phyloP scores from a whole-genome alignment of 208 protist species.

The Lotmaria passim region DNA sequence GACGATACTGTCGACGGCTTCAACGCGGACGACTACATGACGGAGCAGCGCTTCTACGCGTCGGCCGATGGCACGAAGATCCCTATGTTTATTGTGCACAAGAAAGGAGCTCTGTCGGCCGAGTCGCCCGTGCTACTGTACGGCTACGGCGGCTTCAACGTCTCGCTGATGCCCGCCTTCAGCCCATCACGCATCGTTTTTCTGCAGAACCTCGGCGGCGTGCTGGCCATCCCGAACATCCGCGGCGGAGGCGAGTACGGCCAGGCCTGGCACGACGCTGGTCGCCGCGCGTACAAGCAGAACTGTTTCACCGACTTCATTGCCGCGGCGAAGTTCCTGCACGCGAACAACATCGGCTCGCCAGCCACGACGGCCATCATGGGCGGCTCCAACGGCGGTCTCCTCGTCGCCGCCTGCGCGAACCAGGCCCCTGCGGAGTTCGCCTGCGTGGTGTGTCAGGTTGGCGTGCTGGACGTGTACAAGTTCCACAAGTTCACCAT shows the following conservation, averaged over 20 bases:
- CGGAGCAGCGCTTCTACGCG: constrained; percentile 91
- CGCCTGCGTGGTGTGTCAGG: constrained; percentile 84
- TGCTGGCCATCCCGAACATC: constrained; percentile 94
- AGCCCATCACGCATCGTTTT: constrained; percentile 78
- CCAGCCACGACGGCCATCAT: constrained; percentile 89
- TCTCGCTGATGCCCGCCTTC: constrained; percentile 88
- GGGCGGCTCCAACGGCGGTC: constrained; percentile 95
- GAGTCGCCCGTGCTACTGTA: constrained; percentile 88
- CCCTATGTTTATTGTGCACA: constrained; percentile 94
- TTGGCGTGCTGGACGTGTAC: constrained; percentile 95
- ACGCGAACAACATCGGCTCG: constrained; percentile 74
- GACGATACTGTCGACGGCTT: constrained; percentile 81
- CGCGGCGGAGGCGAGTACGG: constrained; percentile 96
- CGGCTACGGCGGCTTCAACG: constrained; percentile 96
- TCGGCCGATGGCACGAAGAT: constrained; percentile 92
- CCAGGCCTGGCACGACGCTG: constrained; percentile 93
- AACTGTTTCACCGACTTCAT: constrained; percentile 94
- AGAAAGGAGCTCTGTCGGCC: constrained; percentile 69
- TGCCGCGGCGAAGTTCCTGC: constrained; percentile 74
- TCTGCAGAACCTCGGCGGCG: constrained; percentile 78
- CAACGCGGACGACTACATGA: constrained; percentile 69
- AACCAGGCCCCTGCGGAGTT: constrained; percentile 93
- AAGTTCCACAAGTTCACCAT: constrained; percentile 97
- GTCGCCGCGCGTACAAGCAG: constrained; percentile 78
- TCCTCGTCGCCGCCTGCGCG: constrained; percentile 89